Percentiles rank a stretch among this genome's conserved stretches.
Conservation (phyloP, 2,329 filamentous ascomycete genomes). For the Chaetomiaceae sp. region DNA sequence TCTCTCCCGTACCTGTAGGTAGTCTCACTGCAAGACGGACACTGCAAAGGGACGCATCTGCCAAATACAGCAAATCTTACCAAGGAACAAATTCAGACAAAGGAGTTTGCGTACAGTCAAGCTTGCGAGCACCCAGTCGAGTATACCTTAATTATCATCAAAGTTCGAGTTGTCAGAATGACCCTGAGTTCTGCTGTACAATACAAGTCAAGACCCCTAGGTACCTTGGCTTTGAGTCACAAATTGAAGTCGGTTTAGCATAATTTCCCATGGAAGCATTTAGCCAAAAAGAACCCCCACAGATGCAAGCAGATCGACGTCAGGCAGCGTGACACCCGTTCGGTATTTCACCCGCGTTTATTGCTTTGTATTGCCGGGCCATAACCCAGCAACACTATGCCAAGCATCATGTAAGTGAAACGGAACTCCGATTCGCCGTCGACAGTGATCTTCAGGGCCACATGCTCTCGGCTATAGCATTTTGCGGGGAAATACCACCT, state of each 20-base stretch:
- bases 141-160: too few species aligned
- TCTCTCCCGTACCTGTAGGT: too few species aligned
- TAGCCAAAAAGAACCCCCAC: slow-evolving; percentile 17
- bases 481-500: slow-evolving; percentile 8
- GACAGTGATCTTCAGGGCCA: slow-evolving; percentile 1
- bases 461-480: slow-evolving; percentile 7
- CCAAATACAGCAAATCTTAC: too few species aligned
- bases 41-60: too few species aligned
- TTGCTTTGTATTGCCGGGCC: slow-evolving; percentile 10
- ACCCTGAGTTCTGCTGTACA: too few species aligned
- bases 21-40: too few species aligned
- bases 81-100: too few species aligned
- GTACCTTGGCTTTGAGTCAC: too few species aligned
- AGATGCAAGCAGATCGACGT: slow-evolving; percentile 11
- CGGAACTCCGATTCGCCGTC: slow-evolving; percentile 6
- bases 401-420: slow-evolving; percentile 16
- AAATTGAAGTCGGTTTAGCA: slow-evolving; percentile 29
- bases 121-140: too few species aligned
- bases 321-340: slow-evolving; percentile 1
- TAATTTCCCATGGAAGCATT: slow-evolving; percentile 22
- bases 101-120: too few species aligned
- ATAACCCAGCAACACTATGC: slow-evolving; percentile 5
- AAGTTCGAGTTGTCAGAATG: too few species aligned
- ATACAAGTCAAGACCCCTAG: too few species aligned
- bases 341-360: slow-evolving; percentile 14